Evolutionary conservation across 805 yeast genomes (phyloP).

Genomic region (Ogataea philodendri): DNA sequence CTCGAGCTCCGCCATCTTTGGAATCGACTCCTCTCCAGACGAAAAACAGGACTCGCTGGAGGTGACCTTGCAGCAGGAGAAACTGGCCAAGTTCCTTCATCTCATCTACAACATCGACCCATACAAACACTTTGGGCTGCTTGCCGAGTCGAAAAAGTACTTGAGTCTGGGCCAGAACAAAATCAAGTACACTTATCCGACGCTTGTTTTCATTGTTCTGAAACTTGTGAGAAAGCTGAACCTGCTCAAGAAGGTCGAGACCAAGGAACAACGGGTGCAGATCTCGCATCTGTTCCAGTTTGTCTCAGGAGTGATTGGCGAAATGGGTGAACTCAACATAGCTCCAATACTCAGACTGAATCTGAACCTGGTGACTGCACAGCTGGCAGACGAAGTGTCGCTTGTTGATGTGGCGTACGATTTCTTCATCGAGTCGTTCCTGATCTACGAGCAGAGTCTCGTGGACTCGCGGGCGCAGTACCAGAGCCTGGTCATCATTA

Average conservation of each 20-base stretch:
- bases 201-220: slow-evolving; percentile 63
- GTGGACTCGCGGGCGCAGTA: slow-evolving; percentile 49
- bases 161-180: slow-evolving; percentile 55
- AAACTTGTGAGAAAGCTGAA: slow-evolving; percentile 53
- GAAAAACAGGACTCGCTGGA: slow-evolving; percentile 34
- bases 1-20: slow-evolving; percentile 25
- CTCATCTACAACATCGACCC: slow-evolving; percentile 53
- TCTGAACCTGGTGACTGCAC: slow-evolving; percentile 63
- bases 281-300: slow-evolving; percentile 58
- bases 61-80: slow-evolving; percentile 50
- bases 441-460: slow-evolving; percentile 69
- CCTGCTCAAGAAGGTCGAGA: slow-evolving; percentile 26
- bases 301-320: slow-evolving; percentile 65
- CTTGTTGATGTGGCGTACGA: slow-evolving; percentile 79
- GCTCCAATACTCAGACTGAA: slow-evolving; percentile 38
- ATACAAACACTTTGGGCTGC: slow-evolving; percentile 42
- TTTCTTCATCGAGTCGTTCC: slow-evolving; percentile 82
- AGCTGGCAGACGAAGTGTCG: slow-evolving; percentile 73
- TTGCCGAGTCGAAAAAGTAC: slow-evolving; percentile 45
- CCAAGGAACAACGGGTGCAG: slow-evolving; percentile 23
- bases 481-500: slow-evolving; percentile 46
- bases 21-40: slow-evolving; percentile 25
- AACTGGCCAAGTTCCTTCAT: slow-evolving; percentile 68
- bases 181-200: slow-evolving; percentile 68
- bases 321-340: slow-evolving; percentile 46